Conservation (phyloP, 345 rosid genomes). For the Camelina neglecta region DNA sequence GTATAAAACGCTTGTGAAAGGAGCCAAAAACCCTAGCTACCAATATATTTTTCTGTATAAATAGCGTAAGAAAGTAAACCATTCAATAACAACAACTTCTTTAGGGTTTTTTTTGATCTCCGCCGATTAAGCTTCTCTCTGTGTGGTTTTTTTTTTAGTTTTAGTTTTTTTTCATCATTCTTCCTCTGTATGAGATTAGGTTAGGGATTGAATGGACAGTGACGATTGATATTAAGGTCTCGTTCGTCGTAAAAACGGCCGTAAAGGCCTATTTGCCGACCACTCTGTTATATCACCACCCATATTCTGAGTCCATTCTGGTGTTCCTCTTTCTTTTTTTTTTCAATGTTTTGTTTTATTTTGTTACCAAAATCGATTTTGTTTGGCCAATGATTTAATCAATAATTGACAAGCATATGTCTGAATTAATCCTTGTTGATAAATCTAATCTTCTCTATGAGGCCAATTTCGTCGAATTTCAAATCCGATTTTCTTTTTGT, state of each 20-base stretch:
- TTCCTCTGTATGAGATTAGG: background rate
- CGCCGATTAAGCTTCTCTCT: background rate
- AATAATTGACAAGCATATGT: constrained; percentile 85
- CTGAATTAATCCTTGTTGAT: constrained; percentile 69
- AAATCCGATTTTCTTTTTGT: background rate
- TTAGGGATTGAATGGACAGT: constrained; percentile 50
- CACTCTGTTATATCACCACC: constrained; percentile 99
- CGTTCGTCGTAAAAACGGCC: constrained; percentile 97
- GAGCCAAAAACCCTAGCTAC: constrained; percentile 26
- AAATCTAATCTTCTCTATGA: constrained; percentile 92
- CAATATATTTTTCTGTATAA: constrained; percentile 1
- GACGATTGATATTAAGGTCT: constrained; percentile 82
- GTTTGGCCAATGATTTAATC: constrained; percentile 67
- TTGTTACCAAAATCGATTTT: too few species aligned
- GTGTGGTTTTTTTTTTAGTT: background rate
- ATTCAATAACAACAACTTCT: background rate
- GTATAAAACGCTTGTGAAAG: too few species aligned
- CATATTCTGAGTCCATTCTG: constrained; percentile 76
- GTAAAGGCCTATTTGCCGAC: constrained; percentile 80
- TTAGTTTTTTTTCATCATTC: too few species aligned
- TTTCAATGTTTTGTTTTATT: background rate
- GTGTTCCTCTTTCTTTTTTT: too few species aligned
- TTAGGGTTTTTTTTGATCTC: background rate
- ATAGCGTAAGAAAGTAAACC: background rate
- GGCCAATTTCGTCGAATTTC: constrained; percentile 39